phyloP scores from a whole-genome alignment of 2,329 filamentous ascomycete species.

The Verticillium nubilum region DNA sequence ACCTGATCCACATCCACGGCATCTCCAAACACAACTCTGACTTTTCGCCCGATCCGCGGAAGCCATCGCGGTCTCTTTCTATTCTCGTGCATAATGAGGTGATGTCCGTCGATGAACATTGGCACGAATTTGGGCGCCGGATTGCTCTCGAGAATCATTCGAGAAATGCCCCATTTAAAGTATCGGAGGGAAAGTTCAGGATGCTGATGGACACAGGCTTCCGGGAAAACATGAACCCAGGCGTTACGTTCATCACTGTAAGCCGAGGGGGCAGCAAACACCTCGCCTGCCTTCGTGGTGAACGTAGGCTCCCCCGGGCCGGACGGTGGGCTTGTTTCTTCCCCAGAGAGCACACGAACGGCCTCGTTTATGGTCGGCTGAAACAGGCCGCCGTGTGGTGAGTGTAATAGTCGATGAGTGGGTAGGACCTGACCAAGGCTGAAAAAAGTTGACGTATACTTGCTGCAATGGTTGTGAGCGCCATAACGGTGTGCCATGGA shows the following conservation, averaged over 20 bases:
- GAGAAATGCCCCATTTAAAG: conserved; percentile 95
- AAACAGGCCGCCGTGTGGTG: conserved; percentile 75
- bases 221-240: conserved; percentile 96
- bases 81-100: conserved; percentile 82
- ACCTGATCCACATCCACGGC: conserved; percentile 65
- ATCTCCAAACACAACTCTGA: conserved; percentile 75
- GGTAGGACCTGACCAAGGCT: conserved; percentile 84
- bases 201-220: conserved; percentile 90
- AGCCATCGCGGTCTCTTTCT: conserved; percentile 74
- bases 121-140: conserved; percentile 85
- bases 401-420: conserved; percentile 77
- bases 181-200: conserved; percentile 77
- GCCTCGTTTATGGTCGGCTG: conserved; percentile 85
- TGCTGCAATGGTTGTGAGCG: conserved; percentile 3
- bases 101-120: conserved; percentile 89
- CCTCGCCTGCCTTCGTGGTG: conserved; percentile 57
- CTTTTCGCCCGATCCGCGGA: conserved; percentile 65
- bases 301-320: conserved; percentile 5
- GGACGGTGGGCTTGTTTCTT: background rate
- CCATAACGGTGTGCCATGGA: conserved; percentile 6
- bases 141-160: conserved; percentile 84
- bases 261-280: conserved; percentile 65
- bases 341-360: conserved; percentile 70
- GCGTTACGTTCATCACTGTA: conserved; percentile 64
- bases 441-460: conserved; percentile 70